Percentiles rank a stretch among this genome's conserved stretches.
Evolutionary conservation across 1,139 yeast species (phyloP).

Genomic region (Candida neerlandica): DNA sequence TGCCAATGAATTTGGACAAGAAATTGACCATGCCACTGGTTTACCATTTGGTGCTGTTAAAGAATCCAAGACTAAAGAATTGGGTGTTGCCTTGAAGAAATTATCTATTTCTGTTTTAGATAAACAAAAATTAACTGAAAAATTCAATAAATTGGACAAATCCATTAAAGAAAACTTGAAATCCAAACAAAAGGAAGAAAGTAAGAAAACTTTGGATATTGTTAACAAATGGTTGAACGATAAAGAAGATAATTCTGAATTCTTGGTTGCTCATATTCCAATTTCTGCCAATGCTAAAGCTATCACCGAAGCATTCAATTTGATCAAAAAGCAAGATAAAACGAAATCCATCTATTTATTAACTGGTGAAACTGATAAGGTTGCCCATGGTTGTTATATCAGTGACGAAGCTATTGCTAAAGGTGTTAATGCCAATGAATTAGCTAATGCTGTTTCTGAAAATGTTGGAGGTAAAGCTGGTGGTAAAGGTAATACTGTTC

Average conservation of each 20-base stretch:
- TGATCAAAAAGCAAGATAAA: slow-evolving; percentile 76
- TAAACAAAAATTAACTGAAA: slow-evolving; percentile 73
- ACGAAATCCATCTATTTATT: slow-evolving; percentile 80
- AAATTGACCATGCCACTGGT: slow-evolving; percentile 59
- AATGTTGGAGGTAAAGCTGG: slow-evolving; percentile 97
- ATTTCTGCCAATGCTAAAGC: slow-evolving; percentile 91
- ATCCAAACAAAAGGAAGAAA: slow-evolving; percentile 83
- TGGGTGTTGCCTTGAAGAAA: slow-evolving; percentile 83
- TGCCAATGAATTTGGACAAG: slow-evolving; percentile 69
- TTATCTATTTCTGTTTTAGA: slow-evolving; percentile 79
- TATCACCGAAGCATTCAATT: slow-evolving; percentile 86
- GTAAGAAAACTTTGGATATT: slow-evolving; percentile 77
- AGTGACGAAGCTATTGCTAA: slow-evolving; percentile 70
- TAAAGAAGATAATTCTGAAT: slow-evolving; percentile 48
- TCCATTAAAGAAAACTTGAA: slow-evolving; percentile 85
- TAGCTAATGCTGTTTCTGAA: slow-evolving; percentile 70
- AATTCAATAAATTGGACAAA: slow-evolving; percentile 80
- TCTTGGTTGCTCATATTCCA: slow-evolving; percentile 65
- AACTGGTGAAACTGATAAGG: slow-evolving; percentile 75
- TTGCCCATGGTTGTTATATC: slow-evolving; percentile 93
- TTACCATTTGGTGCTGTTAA: slow-evolving; percentile 67
- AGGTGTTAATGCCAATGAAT: slow-evolving; percentile 74
- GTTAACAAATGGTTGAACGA: slow-evolving; percentile 68
- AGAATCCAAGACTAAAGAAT: slow-evolving; percentile 78
- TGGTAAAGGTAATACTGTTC: slow-evolving; percentile 95